Percentiles rank a stretch among this genome's conserved stretches.
phyloP scores from a whole-genome alignment of 1,139 yeast species.

The Lodderomyces metapsilosis region DNA sequence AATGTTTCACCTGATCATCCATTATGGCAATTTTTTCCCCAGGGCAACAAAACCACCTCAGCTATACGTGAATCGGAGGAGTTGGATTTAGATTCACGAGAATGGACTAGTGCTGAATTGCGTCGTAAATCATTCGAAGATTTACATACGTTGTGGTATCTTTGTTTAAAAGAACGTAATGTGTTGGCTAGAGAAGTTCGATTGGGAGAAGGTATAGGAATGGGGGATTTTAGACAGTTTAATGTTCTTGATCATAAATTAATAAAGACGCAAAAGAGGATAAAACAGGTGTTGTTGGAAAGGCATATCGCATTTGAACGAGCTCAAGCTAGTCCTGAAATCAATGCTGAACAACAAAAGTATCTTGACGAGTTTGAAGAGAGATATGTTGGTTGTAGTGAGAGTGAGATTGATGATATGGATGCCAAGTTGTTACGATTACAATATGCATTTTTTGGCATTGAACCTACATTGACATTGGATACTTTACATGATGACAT shows the following conservation, averaged over 20 bases:
- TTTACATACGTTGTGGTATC: constrained; percentile 87
- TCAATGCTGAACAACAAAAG: constrained; percentile 35
- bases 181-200: constrained; percentile 73
- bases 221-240: constrained; percentile 25
- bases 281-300: constrained; percentile 85
- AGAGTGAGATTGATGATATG: constrained; percentile 46
- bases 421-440: constrained; percentile 73
- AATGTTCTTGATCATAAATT: constrained; percentile 36
- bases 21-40: constrained; percentile 87
- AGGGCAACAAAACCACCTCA: constrained; percentile 44
- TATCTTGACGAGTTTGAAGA: constrained; percentile 58
- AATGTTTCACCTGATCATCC: constrained; percentile 86
- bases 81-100: constrained; percentile 57
- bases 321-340: constrained; percentile 47
- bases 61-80: constrained; percentile 59
- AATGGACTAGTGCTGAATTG: constrained; percentile 87
- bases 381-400: constrained; percentile 56
- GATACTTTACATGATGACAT: constrained; percentile 47
- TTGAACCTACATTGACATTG: constrained; percentile 51
- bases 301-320: constrained; percentile 72
- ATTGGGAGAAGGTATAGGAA: constrained; percentile 31
- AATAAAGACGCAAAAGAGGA: constrained; percentile 48
- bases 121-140: constrained; percentile 92
- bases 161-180: constrained; percentile 81
- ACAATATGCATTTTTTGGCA: constrained; percentile 80